Evolutionary conservation across 768 basidiomycete genomes (phyloP).

Genomic region (Mycena venus): DNA sequence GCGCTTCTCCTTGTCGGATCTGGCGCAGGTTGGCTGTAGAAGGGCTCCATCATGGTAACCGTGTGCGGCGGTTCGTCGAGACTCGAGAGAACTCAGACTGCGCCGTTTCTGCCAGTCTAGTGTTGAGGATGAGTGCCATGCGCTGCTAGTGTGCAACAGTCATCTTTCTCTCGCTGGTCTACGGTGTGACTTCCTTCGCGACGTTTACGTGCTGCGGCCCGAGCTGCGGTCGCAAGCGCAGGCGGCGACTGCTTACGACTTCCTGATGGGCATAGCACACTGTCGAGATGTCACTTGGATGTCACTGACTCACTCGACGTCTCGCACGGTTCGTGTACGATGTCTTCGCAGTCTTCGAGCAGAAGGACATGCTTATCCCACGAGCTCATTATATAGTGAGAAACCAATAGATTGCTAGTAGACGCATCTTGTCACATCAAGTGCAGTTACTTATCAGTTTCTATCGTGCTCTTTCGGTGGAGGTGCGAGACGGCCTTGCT

Average conservation of each 20-base stretch:
- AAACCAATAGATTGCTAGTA: no score
- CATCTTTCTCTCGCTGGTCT: background rate
- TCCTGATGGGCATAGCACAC: background rate
- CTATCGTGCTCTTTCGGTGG: background rate
- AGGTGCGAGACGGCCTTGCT: background rate
- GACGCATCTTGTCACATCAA: background rate
- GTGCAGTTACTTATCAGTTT: no score
- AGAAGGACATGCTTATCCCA: background rate
- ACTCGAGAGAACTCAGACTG: background rate
- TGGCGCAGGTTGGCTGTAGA: conserved; percentile 11
- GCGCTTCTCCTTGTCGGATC: conserved; percentile 11
- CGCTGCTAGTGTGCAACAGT: background rate
- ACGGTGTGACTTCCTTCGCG: background rate
- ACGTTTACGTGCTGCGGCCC: background rate
- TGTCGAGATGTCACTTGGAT: background rate
- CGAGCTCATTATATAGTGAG: background rate
- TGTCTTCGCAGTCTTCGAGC: background rate
- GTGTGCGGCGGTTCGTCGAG: background rate
- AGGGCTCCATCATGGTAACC: background rate
- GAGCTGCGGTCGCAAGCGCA: background rate
- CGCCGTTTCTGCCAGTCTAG: background rate
- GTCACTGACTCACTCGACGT: background rate
- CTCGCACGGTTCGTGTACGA: background rate
- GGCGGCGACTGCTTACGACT: background rate
- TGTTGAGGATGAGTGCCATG: conserved; percentile 13